Base-by-base conservation (phyloP, 768 basidiomycete species). In the Kwoniella pini region DNA sequence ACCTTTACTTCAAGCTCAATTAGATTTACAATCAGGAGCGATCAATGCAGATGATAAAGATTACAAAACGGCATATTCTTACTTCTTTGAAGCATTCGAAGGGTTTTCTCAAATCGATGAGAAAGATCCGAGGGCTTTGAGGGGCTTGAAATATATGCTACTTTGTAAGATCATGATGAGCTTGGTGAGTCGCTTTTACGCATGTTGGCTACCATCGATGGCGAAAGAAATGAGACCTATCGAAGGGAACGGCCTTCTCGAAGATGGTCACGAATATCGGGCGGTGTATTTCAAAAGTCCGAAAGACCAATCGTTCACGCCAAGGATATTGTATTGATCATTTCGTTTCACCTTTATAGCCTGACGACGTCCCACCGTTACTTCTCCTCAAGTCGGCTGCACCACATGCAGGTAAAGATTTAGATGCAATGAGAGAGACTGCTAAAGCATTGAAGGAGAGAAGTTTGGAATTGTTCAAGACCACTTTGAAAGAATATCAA, bases 91-190 rank as follows among this genome's bases (percentile, higher is more conserved):
- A 80, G 87, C 92, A 2, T 97, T 98, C 65, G 96, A 99, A 79
- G 92, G 87, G 52, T 82, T 92, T 66, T 85, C 85, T 40, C 77
- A 86, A 1, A 88, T 91, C 58, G 92, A 88, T 19, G 69, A 70
- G 57, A 68, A 70, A 50, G 87, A 91, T 65, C 84, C 85, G 40
- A 82, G 80, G 36, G 91, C 92, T 0, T 81, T 96, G 19, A 85
- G 84, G 1, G 92, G 92, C 4, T 82, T 99, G 66, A 98, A 99
- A 80, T 98, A 99, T 79, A 96, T 98, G 95, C 83, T 97, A 15
- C 79, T 97, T 44, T 99, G 96, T 80, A 98, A 99, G 77, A 88
- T 99, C 75, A 99, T 99, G 95, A 82, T 98, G 64, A 92, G 92
- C 72, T 78, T 95, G 74, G 94, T 95, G 61, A 65, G 87, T 82